Conservation (phyloP, 139 green algal species). For the Medakamo hakoo region DNA sequence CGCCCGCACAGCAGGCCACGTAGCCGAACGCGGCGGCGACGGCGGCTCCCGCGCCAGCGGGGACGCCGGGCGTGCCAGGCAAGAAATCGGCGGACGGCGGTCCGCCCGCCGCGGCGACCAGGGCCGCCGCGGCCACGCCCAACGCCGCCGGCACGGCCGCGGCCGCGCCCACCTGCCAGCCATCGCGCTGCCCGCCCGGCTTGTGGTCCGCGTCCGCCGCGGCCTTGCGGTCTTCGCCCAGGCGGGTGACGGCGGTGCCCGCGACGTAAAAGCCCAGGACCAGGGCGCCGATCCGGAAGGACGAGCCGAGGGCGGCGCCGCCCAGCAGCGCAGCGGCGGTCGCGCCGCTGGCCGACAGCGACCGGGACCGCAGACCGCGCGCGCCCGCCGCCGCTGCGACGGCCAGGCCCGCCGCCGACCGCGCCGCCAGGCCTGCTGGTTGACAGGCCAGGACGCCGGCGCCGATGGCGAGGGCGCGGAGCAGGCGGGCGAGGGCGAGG, state of each 20-base stretch:
- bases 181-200: conserved; percentile 10
- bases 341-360: conserved; percentile 1
- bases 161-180: conserved; percentile 11
- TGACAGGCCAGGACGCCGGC: no score
- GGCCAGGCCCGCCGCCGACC: no score
- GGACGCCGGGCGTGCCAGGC: background rate
- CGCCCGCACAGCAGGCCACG: conserved; percentile 75
- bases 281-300: conserved; percentile 3
- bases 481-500: background rate
- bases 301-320: conserved; percentile 1
- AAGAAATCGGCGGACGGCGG: background rate
- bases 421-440: no score
- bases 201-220: conserved; percentile 14
- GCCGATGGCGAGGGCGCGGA: background rate
- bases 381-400: background rate
- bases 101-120: background rate
- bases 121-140: background rate
- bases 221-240: conserved; percentile 13
- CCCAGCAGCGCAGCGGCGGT: conserved; percentile 5
- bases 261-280: conserved; percentile 16
- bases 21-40: conserved; percentile 41
- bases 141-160: no score
- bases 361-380: background rate
- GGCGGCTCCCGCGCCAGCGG: background rate
- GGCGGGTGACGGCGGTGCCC: conserved; percentile 17